These are phyloP conservation scores for Musa schizocarpa DNA, from an alignment of 176 grass and related monocot genomes.

Conservation along the genomic window DNA sequence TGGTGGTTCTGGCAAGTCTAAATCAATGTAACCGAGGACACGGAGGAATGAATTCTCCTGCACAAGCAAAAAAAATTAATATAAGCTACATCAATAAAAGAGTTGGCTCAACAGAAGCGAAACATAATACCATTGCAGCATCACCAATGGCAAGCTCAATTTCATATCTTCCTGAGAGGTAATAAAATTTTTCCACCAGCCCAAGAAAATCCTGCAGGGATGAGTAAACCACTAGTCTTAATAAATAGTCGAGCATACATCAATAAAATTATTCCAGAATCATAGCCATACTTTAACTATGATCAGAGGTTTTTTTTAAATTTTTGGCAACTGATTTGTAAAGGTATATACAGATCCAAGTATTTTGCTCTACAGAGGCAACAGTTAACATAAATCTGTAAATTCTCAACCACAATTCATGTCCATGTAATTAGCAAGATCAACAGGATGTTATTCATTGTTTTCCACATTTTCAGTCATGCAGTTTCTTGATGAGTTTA, in stretches of 20 bases:
- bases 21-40: slow-evolving; percentile 56
- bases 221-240: slow-evolving; percentile 8
- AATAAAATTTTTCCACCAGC: slow-evolving; percentile 90
- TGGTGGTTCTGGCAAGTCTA: slow-evolving; percentile 80
- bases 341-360: neutral
- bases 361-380: neutral
- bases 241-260: neutral
- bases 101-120: slow-evolving; percentile 2
- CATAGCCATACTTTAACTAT: neutral
- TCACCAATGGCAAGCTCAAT: slow-evolving; percentile 86
- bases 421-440: too few relatives aligned
- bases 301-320: too few relatives aligned
- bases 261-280: neutral
- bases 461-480: neutral
- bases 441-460: too few relatives aligned
- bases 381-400: neutral
- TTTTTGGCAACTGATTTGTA: neutral
- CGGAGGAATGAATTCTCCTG: slow-evolving; percentile 88
- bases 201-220: slow-evolving; percentile 75
- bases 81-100: neutral
- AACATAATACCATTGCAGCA: slow-evolving; percentile 58
- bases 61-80: slow-evolving; percentile 15
- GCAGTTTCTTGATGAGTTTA: too few relatives aligned
- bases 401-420: neutral
- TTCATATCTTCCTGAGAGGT: slow-evolving; percentile 87